These are phyloP conservation scores for Endothia cerciana DNA, from an alignment of 2,329 filamentous ascomycete genomes.

Conservation along the genomic window DNA sequence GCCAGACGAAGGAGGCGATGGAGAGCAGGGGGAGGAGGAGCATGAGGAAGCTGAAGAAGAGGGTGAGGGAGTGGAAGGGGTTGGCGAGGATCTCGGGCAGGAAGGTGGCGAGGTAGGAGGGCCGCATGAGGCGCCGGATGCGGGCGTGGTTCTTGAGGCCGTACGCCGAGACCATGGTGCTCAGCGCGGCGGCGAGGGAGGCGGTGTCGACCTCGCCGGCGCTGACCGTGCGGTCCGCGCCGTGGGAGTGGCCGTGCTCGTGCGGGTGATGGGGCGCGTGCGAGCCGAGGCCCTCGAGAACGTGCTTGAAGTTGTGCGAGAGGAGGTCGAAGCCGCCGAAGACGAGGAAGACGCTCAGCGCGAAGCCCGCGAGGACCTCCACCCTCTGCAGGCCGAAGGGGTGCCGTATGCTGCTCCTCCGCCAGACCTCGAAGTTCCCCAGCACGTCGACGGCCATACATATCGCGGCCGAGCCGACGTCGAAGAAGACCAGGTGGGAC, in stretches of 20 bases:
- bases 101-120: constrained; percentile 70
- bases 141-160: constrained; percentile 87
- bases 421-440: constrained; percentile 97
- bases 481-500: constrained; percentile 92
- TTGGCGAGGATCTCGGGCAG: constrained; percentile 89
- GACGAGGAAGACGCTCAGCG: constrained; percentile 92
- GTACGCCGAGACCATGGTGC: constrained; percentile 85
- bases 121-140: constrained; percentile 88
- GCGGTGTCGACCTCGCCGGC: constrained; percentile 81
- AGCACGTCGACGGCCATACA: constrained; percentile 93
- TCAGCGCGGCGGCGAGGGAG: constrained; percentile 77
- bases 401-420: constrained; percentile 86
- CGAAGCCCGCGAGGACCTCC: constrained; percentile 93
- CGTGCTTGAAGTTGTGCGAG: constrained; percentile 89
- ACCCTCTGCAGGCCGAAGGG: constrained; percentile 91
- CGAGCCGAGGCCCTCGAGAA: constrained; percentile 72
- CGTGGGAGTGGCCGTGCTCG: constrained; percentile 40
- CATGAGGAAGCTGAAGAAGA: constrained; percentile 76
- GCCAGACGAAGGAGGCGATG: constrained; percentile 77
- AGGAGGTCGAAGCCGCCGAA: constrained; percentile 97
- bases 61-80: constrained; percentile 90
- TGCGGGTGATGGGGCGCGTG: constrained; percentile 78
- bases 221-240: constrained; percentile 52
- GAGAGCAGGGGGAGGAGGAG: constrained; percentile 81
- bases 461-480: constrained; percentile 87